Evolutionary conservation across 805 yeast genomes (phyloP), one percentile per base, ranked within the genome.

Genomic region (Kodamaea leandrae): DNA sequence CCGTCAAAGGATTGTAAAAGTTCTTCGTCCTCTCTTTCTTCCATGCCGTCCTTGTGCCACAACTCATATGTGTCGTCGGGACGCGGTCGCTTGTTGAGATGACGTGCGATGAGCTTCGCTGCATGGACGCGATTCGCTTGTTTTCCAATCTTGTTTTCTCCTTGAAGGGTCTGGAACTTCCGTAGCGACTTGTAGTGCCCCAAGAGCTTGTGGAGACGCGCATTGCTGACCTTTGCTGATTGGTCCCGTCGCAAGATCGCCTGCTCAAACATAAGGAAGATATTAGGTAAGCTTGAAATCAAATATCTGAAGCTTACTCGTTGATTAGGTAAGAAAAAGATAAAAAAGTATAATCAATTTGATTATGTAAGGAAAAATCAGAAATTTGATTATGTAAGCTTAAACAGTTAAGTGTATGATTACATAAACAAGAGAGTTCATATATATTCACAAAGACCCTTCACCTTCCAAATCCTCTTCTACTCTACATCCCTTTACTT

Each of bases 41-140:
- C 46, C 16, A 27, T 8, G 17, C 10, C 4, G 32, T 27, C 18
- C n/a, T 51, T 44, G 37, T 64, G 58, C 70, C 70, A 65, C 15
- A 55, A 35, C 40, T 65, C 70, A 38, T 44, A 65, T 0, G 66
- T 53, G 23, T 63, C 69, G 42, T 62, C 65, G 3, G 68, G 68
- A 30, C 51, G 30, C 17, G 15, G 30, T 16, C 10, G 46, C 26
- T 53, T 55, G 35, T 51, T 53, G 30, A 62, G 51, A 35, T 60
- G 61, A 32, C 48, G 44, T 23, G 54, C 60, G 18, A 63, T 58
- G 18, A 43, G 32, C 37, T 51, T 53, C 15, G 54, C 48, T n/a
- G 57, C 48, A 19, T 38, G 26, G 3, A 32, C 5, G 7, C 21
- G 41, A 32, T 46, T 49, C 4, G 45, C 39, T 10, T 33, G 19